These are phyloP conservation scores for Tolypocladium amazonense DNA, from an alignment of 2,329 filamentous ascomycete genomes.

Conservation along the genomic window DNA sequence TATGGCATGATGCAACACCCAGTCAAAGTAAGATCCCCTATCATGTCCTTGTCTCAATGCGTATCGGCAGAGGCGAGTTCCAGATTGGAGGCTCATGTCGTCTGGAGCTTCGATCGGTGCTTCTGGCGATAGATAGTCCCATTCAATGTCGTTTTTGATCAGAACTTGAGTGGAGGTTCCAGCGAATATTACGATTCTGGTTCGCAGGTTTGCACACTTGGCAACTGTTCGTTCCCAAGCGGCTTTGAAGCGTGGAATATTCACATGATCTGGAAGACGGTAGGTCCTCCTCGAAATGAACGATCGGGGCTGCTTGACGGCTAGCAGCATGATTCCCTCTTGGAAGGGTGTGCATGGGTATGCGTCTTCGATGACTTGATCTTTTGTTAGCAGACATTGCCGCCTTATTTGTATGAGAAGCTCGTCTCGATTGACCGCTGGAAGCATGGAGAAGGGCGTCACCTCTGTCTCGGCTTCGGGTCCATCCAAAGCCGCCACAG, in stretches of 20 bases:
- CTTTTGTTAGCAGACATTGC: neutral
- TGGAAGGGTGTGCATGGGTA: slow-evolving; percentile 14
- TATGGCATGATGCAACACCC: neutral
- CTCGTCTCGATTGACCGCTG: neutral
- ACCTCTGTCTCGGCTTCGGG: neutral
- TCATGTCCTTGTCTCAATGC: neutral
- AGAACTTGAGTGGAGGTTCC: slow-evolving; percentile 4
- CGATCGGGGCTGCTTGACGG: slow-evolving; percentile 16
- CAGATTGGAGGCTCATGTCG: neutral
- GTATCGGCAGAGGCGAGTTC: neutral
- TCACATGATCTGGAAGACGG: slow-evolving; percentile 7
- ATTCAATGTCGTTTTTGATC: neutral
- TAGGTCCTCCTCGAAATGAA: slow-evolving; percentile 21
- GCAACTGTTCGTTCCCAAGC: slow-evolving; percentile 13
- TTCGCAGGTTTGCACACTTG: slow-evolving; percentile 5
- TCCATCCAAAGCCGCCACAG: neutral
- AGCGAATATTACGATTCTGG: slow-evolving; percentile 3
- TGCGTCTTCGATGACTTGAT: neutral
- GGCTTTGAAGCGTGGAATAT: slow-evolving; percentile 13
- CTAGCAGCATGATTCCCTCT: slow-evolving; percentile 25
- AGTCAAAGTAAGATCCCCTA: neutral
- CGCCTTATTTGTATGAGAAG: neutral
- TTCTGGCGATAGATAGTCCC: neutral
- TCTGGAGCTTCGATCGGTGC: neutral
- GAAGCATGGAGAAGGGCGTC: neutral